A percentile compares a stretch with the other conserved stretches of the same genome.
Conservation (phyloP, 495 filamentous ascomycete genomes). For the Platismatia glauca region DNA sequence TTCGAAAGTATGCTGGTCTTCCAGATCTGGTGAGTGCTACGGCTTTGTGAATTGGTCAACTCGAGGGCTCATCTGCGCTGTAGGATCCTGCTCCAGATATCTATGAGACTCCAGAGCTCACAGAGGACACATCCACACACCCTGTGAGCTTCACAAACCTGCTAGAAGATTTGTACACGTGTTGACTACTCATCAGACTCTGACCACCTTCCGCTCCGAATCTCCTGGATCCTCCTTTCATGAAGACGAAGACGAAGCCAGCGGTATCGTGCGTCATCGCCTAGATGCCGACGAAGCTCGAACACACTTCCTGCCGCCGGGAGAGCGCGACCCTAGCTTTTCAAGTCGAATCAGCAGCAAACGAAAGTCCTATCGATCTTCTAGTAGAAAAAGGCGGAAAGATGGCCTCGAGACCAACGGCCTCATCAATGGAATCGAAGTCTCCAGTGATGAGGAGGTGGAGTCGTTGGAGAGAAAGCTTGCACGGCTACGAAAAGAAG, state of each 20-base stretch:
- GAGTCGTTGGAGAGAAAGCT: slow-evolving; percentile 63
- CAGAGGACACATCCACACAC: slow-evolving; percentile 76
- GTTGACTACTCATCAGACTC: slow-evolving; percentile 39
- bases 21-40: slow-evolving; percentile 65
- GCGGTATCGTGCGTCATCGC: slow-evolving; percentile 61
- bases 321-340: slow-evolving; percentile 69
- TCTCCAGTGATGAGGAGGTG: slow-evolving; percentile 60
- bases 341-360: slow-evolving; percentile 72
- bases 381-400: slow-evolving; percentile 53
- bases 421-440: slow-evolving; percentile 50
- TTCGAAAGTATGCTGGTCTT: slow-evolving; percentile 68
- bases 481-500: slow-evolving; percentile 65
- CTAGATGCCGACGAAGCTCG: slow-evolving; percentile 70
- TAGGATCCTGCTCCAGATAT: slow-evolving; percentile 87
- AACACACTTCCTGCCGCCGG: slow-evolving; percentile 64
- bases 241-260: slow-evolving; percentile 51
- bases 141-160: slow-evolving; percentile 42
- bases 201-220: slow-evolving; percentile 51
- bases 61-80: slow-evolving; percentile 18
- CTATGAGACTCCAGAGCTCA: slow-evolving; percentile 89
- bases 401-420: slow-evolving; percentile 39
- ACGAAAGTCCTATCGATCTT: slow-evolving; percentile 70
- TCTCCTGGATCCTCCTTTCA: slow-evolving; percentile 41
- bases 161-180: slow-evolving; percentile 16
- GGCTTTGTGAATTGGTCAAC: background rate